Percentiles rank a stretch among this genome's conserved stretches.
Evolutionary conservation across 2,329 filamentous ascomycete genomes (phyloP).

Genomic region (Neodidymelliopsis sp.): DNA sequence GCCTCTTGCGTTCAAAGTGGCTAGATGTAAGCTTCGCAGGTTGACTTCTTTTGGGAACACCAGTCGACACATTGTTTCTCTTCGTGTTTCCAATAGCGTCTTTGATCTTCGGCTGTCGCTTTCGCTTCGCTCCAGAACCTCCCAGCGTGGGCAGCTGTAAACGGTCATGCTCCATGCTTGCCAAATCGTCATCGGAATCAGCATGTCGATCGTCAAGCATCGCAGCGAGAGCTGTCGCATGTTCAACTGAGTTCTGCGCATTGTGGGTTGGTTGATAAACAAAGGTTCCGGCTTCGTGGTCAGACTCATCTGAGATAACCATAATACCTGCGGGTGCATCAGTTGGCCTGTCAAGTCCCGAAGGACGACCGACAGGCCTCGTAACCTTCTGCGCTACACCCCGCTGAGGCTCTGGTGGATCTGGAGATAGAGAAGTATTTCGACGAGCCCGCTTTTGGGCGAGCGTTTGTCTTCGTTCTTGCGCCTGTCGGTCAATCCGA

Average conservation of each 20-base stretch:
- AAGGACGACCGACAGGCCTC: conserved; percentile 15
- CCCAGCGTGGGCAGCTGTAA: conserved; percentile 47
- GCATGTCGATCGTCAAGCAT: conserved; percentile 36
- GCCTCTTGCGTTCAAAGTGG: conserved; percentile 9
- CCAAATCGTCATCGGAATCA: conserved; percentile 38
- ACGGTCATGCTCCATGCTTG: conserved; percentile 56
- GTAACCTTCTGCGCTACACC: conserved; percentile 44
- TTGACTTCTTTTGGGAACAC: conserved; percentile 1
- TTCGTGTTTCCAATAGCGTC: conserved; percentile 41
- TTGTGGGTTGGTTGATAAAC: conserved; percentile 8
- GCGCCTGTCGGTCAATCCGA: conserved; percentile 54
- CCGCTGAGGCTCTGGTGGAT: conserved; percentile 37
- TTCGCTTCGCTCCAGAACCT: conserved; percentile 32
- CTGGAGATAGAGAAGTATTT: conserved; percentile 25
- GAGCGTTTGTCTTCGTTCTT: conserved; percentile 31
- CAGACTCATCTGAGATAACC: conserved; percentile 49
- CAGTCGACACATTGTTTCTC: conserved; percentile 20
- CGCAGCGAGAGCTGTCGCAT: conserved; percentile 33
- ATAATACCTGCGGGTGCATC: conserved; percentile 30
- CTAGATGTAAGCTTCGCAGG: not conserved
- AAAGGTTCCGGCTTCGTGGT: conserved; percentile 24
- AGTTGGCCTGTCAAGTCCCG: not conserved
- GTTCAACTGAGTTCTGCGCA: conserved; percentile 29
- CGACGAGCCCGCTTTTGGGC: conserved; percentile 24
- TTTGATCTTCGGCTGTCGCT: conserved; percentile 49